These are phyloP conservation scores for Sporisorium graminicola DNA, from an alignment of 1,284 basidiomycete species.

Conservation along the genomic window DNA sequence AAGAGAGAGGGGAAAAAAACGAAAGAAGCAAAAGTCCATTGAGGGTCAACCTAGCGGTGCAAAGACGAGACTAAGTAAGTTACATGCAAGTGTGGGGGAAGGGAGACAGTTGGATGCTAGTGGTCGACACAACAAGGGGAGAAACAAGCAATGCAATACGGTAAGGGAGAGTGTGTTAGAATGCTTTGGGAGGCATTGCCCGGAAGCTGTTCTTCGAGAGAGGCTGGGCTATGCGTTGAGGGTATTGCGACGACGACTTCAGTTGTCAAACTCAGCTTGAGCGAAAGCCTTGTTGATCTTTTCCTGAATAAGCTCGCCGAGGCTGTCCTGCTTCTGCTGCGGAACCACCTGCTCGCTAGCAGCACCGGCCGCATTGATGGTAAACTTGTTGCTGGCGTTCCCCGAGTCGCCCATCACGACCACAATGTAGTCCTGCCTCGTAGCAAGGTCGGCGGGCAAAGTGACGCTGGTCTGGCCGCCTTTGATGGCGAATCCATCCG, in stretches of 20 bases:
- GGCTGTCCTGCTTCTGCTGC: not conserved
- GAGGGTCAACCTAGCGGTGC: too few species aligned
- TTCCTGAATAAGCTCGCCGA: constrained; percentile 11
- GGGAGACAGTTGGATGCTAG: too few species aligned
- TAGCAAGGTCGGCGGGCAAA: constrained; percentile 25
- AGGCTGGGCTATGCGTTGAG: constrained; percentile 11
- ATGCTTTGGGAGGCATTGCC: not conserved
- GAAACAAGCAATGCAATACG: too few species aligned
- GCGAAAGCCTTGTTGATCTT: constrained; percentile 20
- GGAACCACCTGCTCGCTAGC: not conserved
- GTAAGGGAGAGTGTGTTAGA: too few species aligned
- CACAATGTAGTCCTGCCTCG: constrained; percentile 43
- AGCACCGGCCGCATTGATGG: constrained; percentile 13
- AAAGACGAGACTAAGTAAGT: too few species aligned
- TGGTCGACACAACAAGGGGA: too few species aligned
- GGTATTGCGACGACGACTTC: not conserved
- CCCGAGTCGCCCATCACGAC: constrained; percentile 51
- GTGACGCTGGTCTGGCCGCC: constrained; percentile 25
- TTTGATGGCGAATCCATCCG: constrained; percentile 32
- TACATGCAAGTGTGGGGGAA: too few species aligned
- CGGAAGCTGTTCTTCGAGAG: not conserved
- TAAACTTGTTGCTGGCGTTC: constrained; percentile 39
- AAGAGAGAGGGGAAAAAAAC: too few species aligned
- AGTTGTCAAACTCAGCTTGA: constrained; percentile 7
- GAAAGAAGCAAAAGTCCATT: too few species aligned